Base-by-base conservation (phyloP, 805 yeast species). In the Sugiyamaella floridensis region DNA sequence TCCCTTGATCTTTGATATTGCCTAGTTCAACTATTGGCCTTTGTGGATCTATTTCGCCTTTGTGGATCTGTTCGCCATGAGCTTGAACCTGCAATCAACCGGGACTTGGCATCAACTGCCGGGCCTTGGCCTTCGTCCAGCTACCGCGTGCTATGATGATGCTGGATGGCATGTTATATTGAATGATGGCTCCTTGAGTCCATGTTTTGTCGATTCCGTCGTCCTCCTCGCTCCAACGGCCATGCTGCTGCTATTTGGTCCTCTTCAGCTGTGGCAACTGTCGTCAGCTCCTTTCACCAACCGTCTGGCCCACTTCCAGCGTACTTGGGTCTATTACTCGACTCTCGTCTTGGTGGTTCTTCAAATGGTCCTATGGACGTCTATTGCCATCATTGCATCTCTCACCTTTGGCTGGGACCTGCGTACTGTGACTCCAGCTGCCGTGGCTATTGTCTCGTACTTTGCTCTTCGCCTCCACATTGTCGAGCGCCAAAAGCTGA, bases 161-260 rank as follows among this genome's bases (percentile, higher is more conserved):
- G 45, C 48, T 19, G 58, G 58, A 9, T 56, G 59, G 59, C 20
- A 40, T 12, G 47, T 49, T 18, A 40, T 55, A 16, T 32, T 48
- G 16, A 50, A 44, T 15, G 58, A 55, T 47, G 62, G 62, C 3
- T 47, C 58, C 2, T 45, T 59, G 46, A 58, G 48, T 40, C 52
- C 54, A 6, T 59, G 62, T 47, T 59, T 59, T 45, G 42, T 59
- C 4, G 61, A 59, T 26, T 52, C 52, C 7, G 41, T 53, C 6
- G 26, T 56, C 6, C 43, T 54, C 20, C 40, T 50, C 8, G 7
- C 52, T 4, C 61, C 62, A 16, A 15, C 52, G 5, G 16, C 52
- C 22, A 11, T 55, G 11, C 40, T 54, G 48, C 28, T 58, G 42
- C n/a, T 54, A 11, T 44, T 20, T 48, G 51, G 51, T 11, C 20